phyloP scores from a whole-genome alignment of 169 alveolate species.

The Blepharisma undulans region DNA sequence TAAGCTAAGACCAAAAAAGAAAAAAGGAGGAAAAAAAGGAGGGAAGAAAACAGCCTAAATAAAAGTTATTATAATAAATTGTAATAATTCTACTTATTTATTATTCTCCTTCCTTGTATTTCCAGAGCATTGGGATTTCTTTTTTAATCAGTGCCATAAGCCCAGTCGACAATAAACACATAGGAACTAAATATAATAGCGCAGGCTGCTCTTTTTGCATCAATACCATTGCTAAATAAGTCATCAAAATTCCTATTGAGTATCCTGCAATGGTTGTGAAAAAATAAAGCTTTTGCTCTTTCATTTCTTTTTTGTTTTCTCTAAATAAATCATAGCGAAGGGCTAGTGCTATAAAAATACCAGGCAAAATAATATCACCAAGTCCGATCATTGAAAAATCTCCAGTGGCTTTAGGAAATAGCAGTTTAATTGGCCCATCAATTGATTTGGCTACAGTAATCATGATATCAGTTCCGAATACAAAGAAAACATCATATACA shows the following conservation, averaged over 20 bases:
- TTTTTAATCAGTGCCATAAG: slow-evolving; percentile 53
- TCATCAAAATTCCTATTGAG: slow-evolving; percentile 85
- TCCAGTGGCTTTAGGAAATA: slow-evolving; percentile 81
- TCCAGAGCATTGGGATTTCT: slow-evolving; percentile 59
- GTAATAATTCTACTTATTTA: not conserved
- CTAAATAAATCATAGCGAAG: slow-evolving; percentile 84
- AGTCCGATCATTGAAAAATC: slow-evolving; percentile 89
- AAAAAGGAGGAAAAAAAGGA: slow-evolving; percentile 57
- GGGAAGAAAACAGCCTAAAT: slow-evolving; percentile 47
- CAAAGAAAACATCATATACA: slow-evolving; percentile 94
- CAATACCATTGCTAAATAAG: slow-evolving; percentile 86
- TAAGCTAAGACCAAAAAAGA: slow-evolving; percentile 45
- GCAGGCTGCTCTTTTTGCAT: slow-evolving; percentile 93
- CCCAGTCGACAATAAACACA: slow-evolving; percentile 64
- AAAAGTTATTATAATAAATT: not conserved
- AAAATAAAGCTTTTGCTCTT: slow-evolving; percentile 71
- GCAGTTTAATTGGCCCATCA: slow-evolving; percentile 92
- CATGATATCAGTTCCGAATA: slow-evolving; percentile 95
- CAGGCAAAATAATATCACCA: slow-evolving; percentile 95
- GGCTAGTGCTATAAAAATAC: slow-evolving; percentile 89
- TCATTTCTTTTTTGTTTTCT: not conserved
- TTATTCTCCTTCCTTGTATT: slow-evolving; percentile 61
- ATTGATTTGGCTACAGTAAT: slow-evolving; percentile 90
- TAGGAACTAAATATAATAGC: slow-evolving; percentile 92
- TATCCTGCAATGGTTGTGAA: slow-evolving; percentile 81